A percentile compares a stretch with the other conserved stretches of the same genome.
Evolutionary conservation across 768 basidiomycete species (phyloP).

Genomic region (Leucosporidium yakuticum): DNA sequence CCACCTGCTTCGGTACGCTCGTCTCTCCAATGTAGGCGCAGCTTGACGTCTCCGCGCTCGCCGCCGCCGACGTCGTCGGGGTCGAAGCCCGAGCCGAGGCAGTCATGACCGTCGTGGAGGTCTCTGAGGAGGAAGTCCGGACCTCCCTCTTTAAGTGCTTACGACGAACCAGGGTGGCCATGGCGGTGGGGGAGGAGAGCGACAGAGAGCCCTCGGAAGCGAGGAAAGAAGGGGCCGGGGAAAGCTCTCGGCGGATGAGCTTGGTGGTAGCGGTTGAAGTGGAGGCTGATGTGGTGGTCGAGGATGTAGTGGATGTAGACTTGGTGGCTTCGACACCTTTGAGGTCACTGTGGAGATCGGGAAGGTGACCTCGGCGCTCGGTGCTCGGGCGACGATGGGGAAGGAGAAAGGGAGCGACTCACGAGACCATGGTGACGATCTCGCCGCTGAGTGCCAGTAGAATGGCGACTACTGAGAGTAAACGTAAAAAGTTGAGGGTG

Average conservation of each 20-base stretch:
- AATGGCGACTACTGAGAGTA: constrained; percentile 24
- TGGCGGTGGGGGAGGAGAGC: background rate
- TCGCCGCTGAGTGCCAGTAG: constrained; percentile 22
- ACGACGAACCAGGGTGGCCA: too few relatives aligned
- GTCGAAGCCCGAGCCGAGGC: background rate
- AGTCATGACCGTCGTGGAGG: background rate
- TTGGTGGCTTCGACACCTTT: background rate
- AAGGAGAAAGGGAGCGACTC: background rate
- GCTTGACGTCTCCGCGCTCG: background rate
- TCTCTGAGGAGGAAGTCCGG: background rate
- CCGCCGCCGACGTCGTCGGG: background rate
- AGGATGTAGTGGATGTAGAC: background rate
- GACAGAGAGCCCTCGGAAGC: too few relatives aligned
- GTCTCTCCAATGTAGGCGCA: constrained; percentile 23
- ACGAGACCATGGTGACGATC: constrained; percentile 23
- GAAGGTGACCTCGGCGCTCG: background rate
- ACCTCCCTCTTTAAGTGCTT: background rate
- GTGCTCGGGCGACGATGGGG: background rate
- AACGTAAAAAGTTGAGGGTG: constrained; percentile 21
- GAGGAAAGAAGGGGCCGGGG: too few relatives aligned
- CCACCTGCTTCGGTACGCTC: constrained; percentile 19
- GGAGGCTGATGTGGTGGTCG: background rate
- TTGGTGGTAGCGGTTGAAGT: too few relatives aligned
- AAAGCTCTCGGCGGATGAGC: too few relatives aligned
- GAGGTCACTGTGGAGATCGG: constrained; percentile 11